Percentiles rank a stretch among this genome's conserved stretches.
phyloP scores from a whole-genome alignment of 225 moss, liverwort and hornwort genomes.

The Pleurozium schreberi region DNA sequence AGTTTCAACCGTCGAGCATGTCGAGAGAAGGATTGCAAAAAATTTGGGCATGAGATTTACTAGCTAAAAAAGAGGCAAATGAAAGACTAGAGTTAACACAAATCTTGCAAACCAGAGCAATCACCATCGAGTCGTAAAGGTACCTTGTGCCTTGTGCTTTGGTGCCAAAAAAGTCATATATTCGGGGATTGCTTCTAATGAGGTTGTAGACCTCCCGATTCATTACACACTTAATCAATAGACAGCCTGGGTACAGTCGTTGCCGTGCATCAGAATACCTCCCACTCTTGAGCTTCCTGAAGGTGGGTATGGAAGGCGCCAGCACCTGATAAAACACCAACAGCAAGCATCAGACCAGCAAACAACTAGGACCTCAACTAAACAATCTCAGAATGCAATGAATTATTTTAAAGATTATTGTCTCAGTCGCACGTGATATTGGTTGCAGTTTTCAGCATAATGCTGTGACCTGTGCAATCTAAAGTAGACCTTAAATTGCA shows the following conservation, averaged over 20 bases:
- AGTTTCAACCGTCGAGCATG: neutral
- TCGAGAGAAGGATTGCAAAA: neutral
- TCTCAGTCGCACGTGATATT: neutral
- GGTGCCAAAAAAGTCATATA: slow-evolving; percentile 82
- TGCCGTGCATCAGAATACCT: slow-evolving; percentile 57
- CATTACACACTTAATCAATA: slow-evolving; percentile 75
- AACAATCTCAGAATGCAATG: neutral
- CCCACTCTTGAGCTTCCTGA: slow-evolving; percentile 62
- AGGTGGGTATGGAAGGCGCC: slow-evolving; percentile 63
- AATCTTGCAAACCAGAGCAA: neutral
- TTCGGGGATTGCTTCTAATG: slow-evolving; percentile 58
- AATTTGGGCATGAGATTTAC: neutral
- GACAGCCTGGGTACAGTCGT: slow-evolving; percentile 70
- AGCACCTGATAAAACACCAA: slow-evolving; percentile 40
- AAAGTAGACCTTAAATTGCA: neutral
- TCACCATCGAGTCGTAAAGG: neutral
- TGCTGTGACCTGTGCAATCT: neutral
- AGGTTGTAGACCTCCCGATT: slow-evolving; percentile 65
- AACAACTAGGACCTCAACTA: neutral
- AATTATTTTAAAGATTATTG: neutral
- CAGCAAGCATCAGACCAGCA: neutral
- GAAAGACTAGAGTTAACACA: neutral
- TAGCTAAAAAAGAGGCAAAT: neutral
- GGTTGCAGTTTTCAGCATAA: neutral
- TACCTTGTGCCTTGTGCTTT: slow-evolving; percentile 69